These are phyloP conservation scores for Pseudogymnoascus sp. DNA, from an alignment of 2,329 filamentous ascomycete species.

Conservation along the genomic window DNA sequence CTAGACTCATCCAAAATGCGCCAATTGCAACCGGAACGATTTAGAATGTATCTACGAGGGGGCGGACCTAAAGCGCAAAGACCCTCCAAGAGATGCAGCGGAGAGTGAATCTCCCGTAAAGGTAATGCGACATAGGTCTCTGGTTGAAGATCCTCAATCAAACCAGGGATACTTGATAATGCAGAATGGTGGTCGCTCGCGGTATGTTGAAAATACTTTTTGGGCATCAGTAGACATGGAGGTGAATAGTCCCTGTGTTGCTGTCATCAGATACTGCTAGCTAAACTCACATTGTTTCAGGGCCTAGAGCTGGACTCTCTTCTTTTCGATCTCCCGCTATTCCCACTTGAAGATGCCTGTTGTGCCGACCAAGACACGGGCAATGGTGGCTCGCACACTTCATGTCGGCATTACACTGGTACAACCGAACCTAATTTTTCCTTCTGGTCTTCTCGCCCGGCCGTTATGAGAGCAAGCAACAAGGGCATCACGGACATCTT, in stretches of 20 bases:
- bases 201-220: slow-evolving; percentile 68
- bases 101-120: not conserved
- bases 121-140: not conserved
- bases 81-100: not conserved
- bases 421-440: slow-evolving; percentile 34
- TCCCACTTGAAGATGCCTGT: not conserved
- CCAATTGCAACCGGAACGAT: not conserved
- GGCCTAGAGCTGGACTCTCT: not conserved
- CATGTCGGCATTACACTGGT: slow-evolving; percentile 19
- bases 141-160: not conserved
- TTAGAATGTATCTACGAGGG: not conserved
- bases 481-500: not conserved
- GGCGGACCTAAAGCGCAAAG: not conserved
- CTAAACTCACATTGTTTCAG: not conserved
- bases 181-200: slow-evolving; percentile 42
- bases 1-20: not conserved
- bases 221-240: slow-evolving; percentile 68
- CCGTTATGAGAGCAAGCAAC: not conserved
- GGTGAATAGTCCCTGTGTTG: slow-evolving; percentile 34
- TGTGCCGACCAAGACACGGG: slow-evolving; percentile 38
- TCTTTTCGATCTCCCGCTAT: slow-evolving; percentile 3
- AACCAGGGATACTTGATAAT: slow-evolving; percentile 9
- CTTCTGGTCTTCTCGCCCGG: slow-evolving; percentile 33
- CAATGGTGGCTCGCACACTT: slow-evolving; percentile 36
- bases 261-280: not conserved